A percentile compares a stretch with the other conserved stretches of the same genome.
phyloP scores from a whole-genome alignment of 345 rosid genomes.

The Erucastrum elatum region DNA sequence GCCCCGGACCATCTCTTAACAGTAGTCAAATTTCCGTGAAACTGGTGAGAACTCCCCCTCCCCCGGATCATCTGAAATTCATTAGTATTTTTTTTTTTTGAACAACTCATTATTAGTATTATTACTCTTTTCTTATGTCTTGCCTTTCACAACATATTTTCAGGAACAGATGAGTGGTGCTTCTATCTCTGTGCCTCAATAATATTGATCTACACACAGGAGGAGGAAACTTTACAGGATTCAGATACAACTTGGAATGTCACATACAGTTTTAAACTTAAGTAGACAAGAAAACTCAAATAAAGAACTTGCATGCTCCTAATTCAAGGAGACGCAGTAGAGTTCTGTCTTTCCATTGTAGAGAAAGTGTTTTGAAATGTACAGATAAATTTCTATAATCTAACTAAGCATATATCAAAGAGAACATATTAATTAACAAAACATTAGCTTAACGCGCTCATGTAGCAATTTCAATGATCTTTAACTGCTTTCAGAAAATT shows the following conservation, averaged over 20 bases:
- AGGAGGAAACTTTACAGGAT: background rate
- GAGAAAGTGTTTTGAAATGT: conserved; percentile 26
- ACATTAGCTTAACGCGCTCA: background rate
- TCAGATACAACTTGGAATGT: conserved; percentile 3
- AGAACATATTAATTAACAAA: background rate
- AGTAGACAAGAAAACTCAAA: conserved; percentile 3
- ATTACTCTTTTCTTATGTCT: background rate
- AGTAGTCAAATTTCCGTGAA: conserved; percentile 40
- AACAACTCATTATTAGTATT: no score
- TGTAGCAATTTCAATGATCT: background rate
- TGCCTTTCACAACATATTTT: background rate
- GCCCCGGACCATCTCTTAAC: conserved; percentile 34
- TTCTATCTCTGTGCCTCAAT: conserved; percentile 35
- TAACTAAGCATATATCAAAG: background rate
- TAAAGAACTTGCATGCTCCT: background rate
- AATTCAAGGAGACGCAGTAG: background rate
- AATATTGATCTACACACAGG: background rate
- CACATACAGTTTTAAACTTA: conserved; percentile 1
- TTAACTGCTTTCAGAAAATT: background rate
- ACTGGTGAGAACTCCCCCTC: conserved; percentile 41
- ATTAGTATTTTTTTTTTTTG: background rate
- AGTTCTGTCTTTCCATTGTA: conserved; percentile 14
- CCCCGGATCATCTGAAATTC: background rate
- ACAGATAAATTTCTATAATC: conserved; percentile 12
- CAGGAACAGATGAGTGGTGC: conserved; percentile 37